Percentiles rank a stretch among this genome's conserved stretches.
phyloP scores from a whole-genome alignment of 495 filamentous ascomycete genomes.

The Penicillium verhagenii region DNA sequence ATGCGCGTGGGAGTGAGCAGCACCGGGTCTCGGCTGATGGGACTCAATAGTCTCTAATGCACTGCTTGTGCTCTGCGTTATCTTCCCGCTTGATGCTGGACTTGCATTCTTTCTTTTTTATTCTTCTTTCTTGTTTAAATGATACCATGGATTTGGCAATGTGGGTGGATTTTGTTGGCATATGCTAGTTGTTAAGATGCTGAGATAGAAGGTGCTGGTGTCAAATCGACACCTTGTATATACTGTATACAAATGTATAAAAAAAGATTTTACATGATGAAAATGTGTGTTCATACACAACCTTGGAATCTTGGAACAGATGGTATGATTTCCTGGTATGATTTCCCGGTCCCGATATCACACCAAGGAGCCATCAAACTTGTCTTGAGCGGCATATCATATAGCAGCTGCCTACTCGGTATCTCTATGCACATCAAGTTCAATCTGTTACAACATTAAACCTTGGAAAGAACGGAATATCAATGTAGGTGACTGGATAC shows the following conservation, averaged over 20 bases:
- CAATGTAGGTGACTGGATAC: too few relatives aligned
- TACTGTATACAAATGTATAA: background rate
- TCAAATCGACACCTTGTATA: background rate
- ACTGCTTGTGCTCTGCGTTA: background rate
- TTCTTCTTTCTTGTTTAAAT: slow-evolving; percentile 23
- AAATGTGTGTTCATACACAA: background rate
- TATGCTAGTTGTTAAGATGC: background rate
- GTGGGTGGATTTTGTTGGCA: slow-evolving; percentile 9
- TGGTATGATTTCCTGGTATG: too few relatives aligned
- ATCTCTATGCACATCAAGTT: too few relatives aligned
- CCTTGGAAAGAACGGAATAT: too few relatives aligned
- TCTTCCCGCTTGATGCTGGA: slow-evolving; percentile 3
- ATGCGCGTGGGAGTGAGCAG: slow-evolving; percentile 15
- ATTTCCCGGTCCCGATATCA: too few relatives aligned
- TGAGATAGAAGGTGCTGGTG: background rate
- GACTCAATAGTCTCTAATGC: slow-evolving; percentile 7
- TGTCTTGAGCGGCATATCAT: too few relatives aligned
- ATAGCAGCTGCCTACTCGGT: too few relatives aligned
- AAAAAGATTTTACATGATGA: background rate
- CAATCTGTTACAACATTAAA: too few relatives aligned
- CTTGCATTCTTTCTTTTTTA: slow-evolving; percentile 15
- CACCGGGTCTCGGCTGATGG: slow-evolving; percentile 13
- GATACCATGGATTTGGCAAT: slow-evolving; percentile 30
- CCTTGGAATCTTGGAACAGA: background rate
- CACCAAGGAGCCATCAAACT: too few relatives aligned